Evolutionary conservation across 805 yeast genomes (phyloP).

Genomic region (Hanseniaspora pseudoguilliermondii): DNA sequence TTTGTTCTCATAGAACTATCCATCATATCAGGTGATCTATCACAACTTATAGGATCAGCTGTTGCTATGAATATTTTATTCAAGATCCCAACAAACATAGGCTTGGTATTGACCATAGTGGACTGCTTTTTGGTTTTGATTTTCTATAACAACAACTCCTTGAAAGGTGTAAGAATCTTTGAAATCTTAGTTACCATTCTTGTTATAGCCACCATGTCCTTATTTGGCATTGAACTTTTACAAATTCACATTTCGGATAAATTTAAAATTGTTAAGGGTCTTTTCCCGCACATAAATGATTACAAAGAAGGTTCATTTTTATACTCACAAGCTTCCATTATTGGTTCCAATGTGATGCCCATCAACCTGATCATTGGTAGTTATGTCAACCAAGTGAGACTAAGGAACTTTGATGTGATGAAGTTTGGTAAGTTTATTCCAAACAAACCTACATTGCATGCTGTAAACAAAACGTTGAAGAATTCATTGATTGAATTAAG

Average conservation of each 20-base stretch:
- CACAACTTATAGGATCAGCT: constrained; percentile 97
- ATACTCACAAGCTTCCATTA: constrained; percentile 66
- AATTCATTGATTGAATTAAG: constrained; percentile 74
- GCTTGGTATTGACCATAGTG: constrained; percentile 71
- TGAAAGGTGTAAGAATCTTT: constrained; percentile 62
- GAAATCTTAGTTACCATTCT: constrained; percentile 69
- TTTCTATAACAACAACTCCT: constrained; percentile 68
- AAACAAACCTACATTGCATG: constrained; percentile 65
- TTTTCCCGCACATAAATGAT: constrained; percentile 40
- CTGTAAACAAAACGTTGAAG: constrained; percentile 65
- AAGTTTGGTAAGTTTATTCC: constrained; percentile 33
- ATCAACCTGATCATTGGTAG: constrained; percentile 81
- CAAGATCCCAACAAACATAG: constrained; percentile 64
- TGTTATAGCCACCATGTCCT: constrained; percentile 70
- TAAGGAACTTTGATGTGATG: constrained; percentile 59
- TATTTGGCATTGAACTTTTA: constrained; percentile 67
- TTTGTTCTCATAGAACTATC: constrained; percentile 80
- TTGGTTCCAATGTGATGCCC: constrained; percentile 95
- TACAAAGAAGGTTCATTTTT: constrained; percentile 50
- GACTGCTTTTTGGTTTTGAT: constrained; percentile 76
- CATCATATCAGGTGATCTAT: constrained; percentile 88
- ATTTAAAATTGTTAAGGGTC: constrained; percentile 57
- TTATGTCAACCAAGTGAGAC: constrained; percentile 75
- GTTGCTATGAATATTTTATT: constrained; percentile 77
- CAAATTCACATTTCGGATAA: constrained; percentile 48